Evolutionary conservation across 2,329 filamentous ascomycete genomes (phyloP).

Genomic region (Chalaropsis ovoidea): DNA sequence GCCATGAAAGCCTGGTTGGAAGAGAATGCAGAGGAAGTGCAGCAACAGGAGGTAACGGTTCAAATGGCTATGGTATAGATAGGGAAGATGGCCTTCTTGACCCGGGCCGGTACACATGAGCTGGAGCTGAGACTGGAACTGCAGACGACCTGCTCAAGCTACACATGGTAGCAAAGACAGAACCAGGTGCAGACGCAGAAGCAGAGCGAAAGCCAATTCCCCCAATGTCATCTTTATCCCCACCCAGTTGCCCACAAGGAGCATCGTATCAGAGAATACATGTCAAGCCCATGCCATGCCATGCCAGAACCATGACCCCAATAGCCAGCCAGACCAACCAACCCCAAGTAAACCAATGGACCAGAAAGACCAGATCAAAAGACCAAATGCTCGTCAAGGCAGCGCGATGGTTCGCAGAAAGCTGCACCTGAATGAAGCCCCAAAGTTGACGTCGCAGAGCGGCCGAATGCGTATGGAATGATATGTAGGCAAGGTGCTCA

Average conservation of each 20-base stretch:
- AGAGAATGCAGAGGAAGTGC: constrained; percentile 8
- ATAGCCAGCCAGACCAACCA: constrained; percentile 15
- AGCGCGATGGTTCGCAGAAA: neutral
- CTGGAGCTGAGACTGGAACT: constrained; percentile 17
- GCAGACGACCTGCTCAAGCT: neutral
- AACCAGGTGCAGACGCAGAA: constrained; percentile 16
- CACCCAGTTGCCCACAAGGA: constrained; percentile 12
- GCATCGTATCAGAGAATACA: constrained; percentile 14
- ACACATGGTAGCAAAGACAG: neutral
- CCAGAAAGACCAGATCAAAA: constrained; percentile 6
- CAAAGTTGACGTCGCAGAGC: neutral
- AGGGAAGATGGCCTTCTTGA: constrained; percentile 21
- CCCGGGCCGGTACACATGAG: constrained; percentile 17
- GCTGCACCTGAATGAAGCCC: neutral
- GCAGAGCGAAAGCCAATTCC: constrained; percentile 14
- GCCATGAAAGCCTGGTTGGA: neutral
- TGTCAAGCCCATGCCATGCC: constrained; percentile 15
- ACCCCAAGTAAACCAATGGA: constrained; percentile 14
- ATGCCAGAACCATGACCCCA: constrained; percentile 9
- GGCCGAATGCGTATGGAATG: neutral
- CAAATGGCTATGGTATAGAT: constrained; percentile 25
- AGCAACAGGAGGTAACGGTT: constrained; percentile 18
- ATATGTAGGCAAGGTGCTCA: neutral
- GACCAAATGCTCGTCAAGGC: neutral
- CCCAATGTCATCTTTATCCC: constrained; percentile 11